phyloP scores from a whole-genome alignment of 1,139 yeast species.

The Suhomyces panamericanus region DNA sequence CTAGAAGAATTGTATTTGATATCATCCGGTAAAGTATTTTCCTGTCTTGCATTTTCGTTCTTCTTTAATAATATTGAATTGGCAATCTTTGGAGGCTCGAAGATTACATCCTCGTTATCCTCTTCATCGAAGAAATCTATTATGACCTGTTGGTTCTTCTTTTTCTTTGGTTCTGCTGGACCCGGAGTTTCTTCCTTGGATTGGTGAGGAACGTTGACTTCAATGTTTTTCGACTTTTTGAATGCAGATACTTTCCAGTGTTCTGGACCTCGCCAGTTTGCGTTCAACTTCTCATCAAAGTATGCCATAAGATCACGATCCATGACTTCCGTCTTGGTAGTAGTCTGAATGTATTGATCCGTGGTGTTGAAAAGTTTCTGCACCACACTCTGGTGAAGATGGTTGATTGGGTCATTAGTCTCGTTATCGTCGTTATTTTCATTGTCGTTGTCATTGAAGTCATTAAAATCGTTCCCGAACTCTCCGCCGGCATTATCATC shows the following conservation, averaged over 20 bases:
- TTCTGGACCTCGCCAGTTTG: constrained; percentile 89
- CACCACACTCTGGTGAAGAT: constrained; percentile 26
- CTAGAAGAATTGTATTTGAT: constrained; percentile 69
- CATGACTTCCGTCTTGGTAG: constrained; percentile 36
- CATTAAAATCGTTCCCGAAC: constrained; percentile 17
- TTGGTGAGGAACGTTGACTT: not conserved
- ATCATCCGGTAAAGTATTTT: constrained; percentile 68
- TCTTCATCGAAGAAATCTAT: constrained; percentile 53
- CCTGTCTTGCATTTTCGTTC: constrained; percentile 28
- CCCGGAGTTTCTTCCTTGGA: constrained; percentile 2
- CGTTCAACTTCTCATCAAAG: constrained; percentile 68
- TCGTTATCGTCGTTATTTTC: constrained; percentile 19
- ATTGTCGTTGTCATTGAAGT: constrained; percentile 17
- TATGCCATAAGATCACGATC: constrained; percentile 76
- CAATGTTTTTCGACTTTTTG: constrained; percentile 31
- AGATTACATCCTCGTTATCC: constrained; percentile 50
- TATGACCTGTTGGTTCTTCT: constrained; percentile 34
- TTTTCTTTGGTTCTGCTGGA: constrained; percentile 20
- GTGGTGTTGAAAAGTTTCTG: constrained; percentile 26
- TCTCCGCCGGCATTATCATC: constrained; percentile 19
- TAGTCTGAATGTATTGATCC: constrained; percentile 18
- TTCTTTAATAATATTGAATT: constrained; percentile 29
- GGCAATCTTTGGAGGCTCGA: constrained; percentile 44
- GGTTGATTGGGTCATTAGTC: constrained; percentile 22
- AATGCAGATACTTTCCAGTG: constrained; percentile 84